phyloP scores from a whole-genome alignment of 2,329 filamentous ascomycete genomes.

The Fusarium sp. region DNA sequence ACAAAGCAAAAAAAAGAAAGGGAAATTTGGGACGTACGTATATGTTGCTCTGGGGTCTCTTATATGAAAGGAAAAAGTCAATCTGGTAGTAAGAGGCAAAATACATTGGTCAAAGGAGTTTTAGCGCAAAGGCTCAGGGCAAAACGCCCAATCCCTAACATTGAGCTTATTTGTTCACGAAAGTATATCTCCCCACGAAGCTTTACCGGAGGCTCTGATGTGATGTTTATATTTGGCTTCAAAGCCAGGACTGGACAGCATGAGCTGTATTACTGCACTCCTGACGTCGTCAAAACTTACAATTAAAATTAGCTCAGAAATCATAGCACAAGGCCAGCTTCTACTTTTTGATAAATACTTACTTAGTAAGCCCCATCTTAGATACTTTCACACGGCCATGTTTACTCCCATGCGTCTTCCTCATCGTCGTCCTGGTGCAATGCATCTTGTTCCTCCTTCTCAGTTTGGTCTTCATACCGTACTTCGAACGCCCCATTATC shows the following conservation, averaged over 20 bases:
- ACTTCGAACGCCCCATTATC: not conserved
- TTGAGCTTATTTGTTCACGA: not conserved
- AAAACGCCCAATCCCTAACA: not conserved
- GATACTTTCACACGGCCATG: accelerated
- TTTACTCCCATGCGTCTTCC: not conserved
- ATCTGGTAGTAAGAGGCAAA: accelerated
- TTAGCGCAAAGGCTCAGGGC: not conserved
- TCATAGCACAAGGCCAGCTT: not conserved
- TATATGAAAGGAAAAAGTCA: not conserved
- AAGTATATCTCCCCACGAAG: not conserved
- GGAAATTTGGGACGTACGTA: not conserved
- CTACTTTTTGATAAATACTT: accelerated
- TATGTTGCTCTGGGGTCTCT: accelerated
- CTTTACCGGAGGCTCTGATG: no score
- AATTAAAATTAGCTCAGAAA: accelerated
- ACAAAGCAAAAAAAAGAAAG: not conserved
- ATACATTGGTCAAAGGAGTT: not conserved
- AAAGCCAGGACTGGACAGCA: not conserved
- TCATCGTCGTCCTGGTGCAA: not conserved
- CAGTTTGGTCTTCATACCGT: not conserved
- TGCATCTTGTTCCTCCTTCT: not conserved
- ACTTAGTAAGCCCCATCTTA: no score
- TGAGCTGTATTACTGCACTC: not conserved
- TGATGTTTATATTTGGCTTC: accelerated
- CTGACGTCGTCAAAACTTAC: no score